Conservation (phyloP, 2,329 filamentous ascomycete species). For the Zymoseptoria passerinii region DNA sequence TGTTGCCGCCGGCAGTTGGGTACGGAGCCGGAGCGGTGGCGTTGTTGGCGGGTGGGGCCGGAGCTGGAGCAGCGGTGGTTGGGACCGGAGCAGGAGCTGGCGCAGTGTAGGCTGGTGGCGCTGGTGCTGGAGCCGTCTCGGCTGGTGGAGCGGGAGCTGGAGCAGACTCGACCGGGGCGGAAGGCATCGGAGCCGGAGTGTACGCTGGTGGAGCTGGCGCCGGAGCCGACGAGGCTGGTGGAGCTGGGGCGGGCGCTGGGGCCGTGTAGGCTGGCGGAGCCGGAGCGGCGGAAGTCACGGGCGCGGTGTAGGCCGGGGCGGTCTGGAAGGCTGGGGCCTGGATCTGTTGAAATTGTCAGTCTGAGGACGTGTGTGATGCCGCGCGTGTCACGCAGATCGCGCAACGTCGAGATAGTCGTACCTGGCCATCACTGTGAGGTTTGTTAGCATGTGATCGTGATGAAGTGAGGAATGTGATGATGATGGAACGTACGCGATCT, state of each 20-base stretch:
- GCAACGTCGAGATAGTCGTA: neutral
- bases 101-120: conserved; percentile 1
- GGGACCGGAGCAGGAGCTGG: conserved; percentile 1
- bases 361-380: neutral
- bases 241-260: conserved; percentile 2
- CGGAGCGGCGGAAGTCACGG: conserved; percentile 1
- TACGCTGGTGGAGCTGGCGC: conserved; percentile 6
- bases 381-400: neutral
- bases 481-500: conserved; percentile 13
- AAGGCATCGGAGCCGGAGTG: neutral
- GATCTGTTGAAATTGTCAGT: conserved; percentile 2
- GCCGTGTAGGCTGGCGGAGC: conserved; percentile 2
- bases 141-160: conserved; percentile 1
- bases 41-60: conserved; percentile 6
- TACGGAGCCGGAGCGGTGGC: conserved; percentile 11
- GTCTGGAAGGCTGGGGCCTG: conserved; percentile 4
- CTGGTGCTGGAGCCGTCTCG: conserved; percentile 3
- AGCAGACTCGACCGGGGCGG: conserved; percentile 3
- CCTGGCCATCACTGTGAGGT: conserved; percentile 11
- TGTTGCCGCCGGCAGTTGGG: conserved; percentile 13
- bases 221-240: conserved; percentile 3
- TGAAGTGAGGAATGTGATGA: neutral
- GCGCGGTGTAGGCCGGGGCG: conserved; percentile 4
- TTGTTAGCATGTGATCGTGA: conserved; percentile 3
- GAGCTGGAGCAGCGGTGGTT: neutral